Base-by-base conservation (phyloP, 2,329 filamentous ascomycete genomes). In the Madurella fahalii region DNA sequence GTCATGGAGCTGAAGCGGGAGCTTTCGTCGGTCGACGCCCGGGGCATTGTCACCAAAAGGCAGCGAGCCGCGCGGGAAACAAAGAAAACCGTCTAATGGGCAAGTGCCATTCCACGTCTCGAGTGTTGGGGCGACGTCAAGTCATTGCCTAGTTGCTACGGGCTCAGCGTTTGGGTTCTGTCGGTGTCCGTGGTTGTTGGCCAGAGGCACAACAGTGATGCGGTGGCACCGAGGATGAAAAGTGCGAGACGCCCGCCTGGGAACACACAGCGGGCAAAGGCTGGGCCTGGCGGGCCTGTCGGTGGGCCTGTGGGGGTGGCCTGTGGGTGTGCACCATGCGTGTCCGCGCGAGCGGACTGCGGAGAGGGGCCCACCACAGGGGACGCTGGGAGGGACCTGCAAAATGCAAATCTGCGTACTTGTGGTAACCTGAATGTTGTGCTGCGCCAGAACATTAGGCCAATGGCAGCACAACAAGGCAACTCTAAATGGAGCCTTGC, bases 1-100 rank as follows among this genome's bases (percentile, higher is more conserved):
- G 82, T 82, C 61, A 79, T 74, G 61, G 84, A 85, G 74, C 80
- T 84, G 78, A 86, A 81, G 73, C 84, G 85, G 72, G 77, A 77
- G 65, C 72, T 72, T 65, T 75, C 74, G 69, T 87, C 84, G 75
- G 85, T 25, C 25, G 25, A 25, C 25, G 25, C 81, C 72, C 79
- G 82, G 73, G 84, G 82, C 86, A 89, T 89, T 72, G 73, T 82
- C 72, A 71, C 72, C 69, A 65, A 49, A 45, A 50, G 49, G 57
- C 56, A 54, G 51, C 50, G 47, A 57, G 58, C 53, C 54, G 56
- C 53, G 51, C 45, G 52, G 51, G 55, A 49, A 62, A 56, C 61
- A 55, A 59, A 56, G 46, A 46, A 31, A 11, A 39, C 42, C 54
- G 31, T 50, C 48, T 42, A 54, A 44, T 48, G 45, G 52, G 50